A percentile compares a stretch with the other conserved stretches of the same genome.
Evolutionary conservation across 78 protist species (phyloP).

Genomic region (Cavenderia fasciculata): DNA sequence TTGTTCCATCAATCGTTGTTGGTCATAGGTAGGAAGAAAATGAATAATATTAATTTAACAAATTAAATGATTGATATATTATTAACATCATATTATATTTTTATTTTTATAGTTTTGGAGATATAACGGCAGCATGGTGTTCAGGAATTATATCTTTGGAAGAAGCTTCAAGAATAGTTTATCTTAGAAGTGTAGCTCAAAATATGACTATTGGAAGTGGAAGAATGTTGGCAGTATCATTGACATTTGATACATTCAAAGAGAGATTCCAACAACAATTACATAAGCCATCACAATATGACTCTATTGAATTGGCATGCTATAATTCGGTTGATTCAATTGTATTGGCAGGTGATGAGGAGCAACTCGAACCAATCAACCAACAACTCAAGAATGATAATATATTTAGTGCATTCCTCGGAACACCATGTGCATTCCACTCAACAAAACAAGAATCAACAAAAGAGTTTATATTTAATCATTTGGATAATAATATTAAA

Average conservation of each 20-base stretch:
- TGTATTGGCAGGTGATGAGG: conserved; percentile 3
- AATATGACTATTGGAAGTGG: conserved; percentile 28
- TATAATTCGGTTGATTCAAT: conserved; percentile 2
- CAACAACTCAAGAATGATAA: not conserved
- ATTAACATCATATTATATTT: not conserved
- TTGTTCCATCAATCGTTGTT: not conserved
- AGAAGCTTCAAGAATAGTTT: not conserved
- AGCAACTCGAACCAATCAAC: not conserved
- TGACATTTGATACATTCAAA: not conserved
- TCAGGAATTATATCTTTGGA: conserved; percentile 12
- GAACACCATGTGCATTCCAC: conserved; percentile 31
- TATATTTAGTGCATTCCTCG: not conserved
- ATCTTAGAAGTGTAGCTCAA: not conserved
- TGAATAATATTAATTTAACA: not conserved
- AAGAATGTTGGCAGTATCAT: conserved; percentile 18
- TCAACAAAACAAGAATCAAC: conserved; percentile 40
- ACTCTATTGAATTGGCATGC: not conserved
- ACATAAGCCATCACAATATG: not conserved
- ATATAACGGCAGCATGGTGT: not conserved
- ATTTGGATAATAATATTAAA: not conserved
- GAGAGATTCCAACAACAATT: not conserved
- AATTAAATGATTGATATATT: not conserved
- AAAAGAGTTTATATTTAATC: not conserved
- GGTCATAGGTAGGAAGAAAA: conserved; percentile 24
- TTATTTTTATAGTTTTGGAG: conserved; percentile 27